phyloP scores from a whole-genome alignment of 2,329 filamentous ascomycete genomes.

The Purpureocillium lavendulum region DNA sequence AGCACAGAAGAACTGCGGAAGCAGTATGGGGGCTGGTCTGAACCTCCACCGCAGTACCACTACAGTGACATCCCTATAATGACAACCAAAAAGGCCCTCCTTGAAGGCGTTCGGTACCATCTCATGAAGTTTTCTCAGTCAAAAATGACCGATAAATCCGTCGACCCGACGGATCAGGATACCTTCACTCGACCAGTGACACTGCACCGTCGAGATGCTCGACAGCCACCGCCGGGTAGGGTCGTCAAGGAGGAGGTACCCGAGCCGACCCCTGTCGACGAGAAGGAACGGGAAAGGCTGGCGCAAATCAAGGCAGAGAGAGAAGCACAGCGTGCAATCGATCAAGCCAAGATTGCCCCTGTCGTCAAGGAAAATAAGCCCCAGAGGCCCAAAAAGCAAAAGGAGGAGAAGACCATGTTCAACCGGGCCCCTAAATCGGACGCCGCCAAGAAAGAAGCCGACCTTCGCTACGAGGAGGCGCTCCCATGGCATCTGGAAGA shows the following conservation, averaged over 20 bases:
- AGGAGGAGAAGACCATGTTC: conserved; percentile 79
- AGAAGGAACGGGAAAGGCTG: conserved; percentile 52
- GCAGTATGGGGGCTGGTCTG: conserved; percentile 50
- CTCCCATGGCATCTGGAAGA: conserved; percentile 96
- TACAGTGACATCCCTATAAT: conserved; percentile 60
- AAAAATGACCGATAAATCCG: conserved; percentile 47
- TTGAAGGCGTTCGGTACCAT: conserved; percentile 77
- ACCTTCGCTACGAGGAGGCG: conserved; percentile 85
- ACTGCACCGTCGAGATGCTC: conserved; percentile 80
- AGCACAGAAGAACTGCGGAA: conserved; percentile 33
- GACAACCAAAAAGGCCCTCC: conserved; percentile 72
- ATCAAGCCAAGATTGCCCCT: conserved; percentile 88
- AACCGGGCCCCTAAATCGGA: conserved; percentile 72
- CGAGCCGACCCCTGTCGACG: conserved; percentile 36
- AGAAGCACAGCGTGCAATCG: conserved; percentile 77
- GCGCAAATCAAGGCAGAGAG: conserved; percentile 70
- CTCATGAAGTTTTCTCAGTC: conserved; percentile 69
- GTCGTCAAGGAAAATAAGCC: conserved; percentile 51
- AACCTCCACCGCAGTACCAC: conserved; percentile 34
- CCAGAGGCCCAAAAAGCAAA: conserved; percentile 53
- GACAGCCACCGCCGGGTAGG: conserved; percentile 56
- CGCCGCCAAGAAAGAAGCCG: conserved; percentile 66
- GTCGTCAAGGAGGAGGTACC: conserved; percentile 51
- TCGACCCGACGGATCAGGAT: conserved; percentile 61
- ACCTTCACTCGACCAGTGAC: conserved; percentile 85